phyloP scores from a whole-genome alignment of 2,329 filamentous ascomycete species.

The Daldinia eschscholtzii region DNA sequence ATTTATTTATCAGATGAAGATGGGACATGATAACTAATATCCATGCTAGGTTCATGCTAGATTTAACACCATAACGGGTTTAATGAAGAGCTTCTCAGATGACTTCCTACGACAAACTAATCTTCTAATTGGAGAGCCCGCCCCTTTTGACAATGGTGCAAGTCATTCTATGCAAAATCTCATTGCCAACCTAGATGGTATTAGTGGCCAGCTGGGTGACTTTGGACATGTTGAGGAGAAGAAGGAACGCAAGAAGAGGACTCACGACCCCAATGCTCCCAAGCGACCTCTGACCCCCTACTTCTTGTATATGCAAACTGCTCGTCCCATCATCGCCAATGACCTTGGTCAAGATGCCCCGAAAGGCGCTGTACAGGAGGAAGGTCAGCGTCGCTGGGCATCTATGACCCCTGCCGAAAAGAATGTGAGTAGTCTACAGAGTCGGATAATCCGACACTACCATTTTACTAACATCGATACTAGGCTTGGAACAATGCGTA shows the following conservation, averaged over 20 bases:
- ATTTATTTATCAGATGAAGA: background rate
- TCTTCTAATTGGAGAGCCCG: constrained; percentile 78
- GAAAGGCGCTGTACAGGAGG: constrained; percentile 88
- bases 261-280: constrained; percentile 90
- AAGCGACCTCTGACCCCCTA: constrained; percentile 95
- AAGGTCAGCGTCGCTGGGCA: constrained; percentile 88
- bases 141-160: constrained; percentile 61
- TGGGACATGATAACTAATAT: constrained; percentile 53
- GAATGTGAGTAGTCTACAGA: constrained; percentile 56
- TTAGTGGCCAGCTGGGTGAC: constrained; percentile 62
- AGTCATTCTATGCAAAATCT: constrained; percentile 55
- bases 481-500: constrained; percentile 75
- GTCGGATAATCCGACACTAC: background rate
- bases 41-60: constrained; percentile 76
- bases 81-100: constrained; percentile 82
- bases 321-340: constrained; percentile 82
- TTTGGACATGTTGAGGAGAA: constrained; percentile 71
- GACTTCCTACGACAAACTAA: constrained; percentile 92
- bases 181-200: constrained; percentile 66
- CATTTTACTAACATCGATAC: constrained; percentile 30
- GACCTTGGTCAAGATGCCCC: constrained; percentile 81
- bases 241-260: constrained; percentile 91
- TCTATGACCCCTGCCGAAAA: constrained; percentile 82
- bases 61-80: constrained; percentile 81
- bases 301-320: constrained; percentile 93